phyloP scores from a whole-genome alignment of 2,329 filamentous ascomycete genomes.

The Xylaria sp. region DNA sequence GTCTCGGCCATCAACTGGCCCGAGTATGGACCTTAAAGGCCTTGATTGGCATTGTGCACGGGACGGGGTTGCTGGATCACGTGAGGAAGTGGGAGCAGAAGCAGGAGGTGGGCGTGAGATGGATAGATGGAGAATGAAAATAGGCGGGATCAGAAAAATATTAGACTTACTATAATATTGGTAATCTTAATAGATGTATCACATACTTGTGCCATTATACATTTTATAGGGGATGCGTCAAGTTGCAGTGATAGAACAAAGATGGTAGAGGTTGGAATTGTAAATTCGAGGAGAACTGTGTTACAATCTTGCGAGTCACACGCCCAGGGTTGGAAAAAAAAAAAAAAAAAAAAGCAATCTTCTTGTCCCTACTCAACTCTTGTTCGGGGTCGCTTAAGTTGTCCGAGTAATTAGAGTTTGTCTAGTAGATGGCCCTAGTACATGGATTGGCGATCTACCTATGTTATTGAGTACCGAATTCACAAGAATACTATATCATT shows the following conservation, averaged over 20 bases:
- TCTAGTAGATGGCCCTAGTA: no score
- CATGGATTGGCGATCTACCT: no score
- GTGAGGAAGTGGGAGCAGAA: not conserved
- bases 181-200: conserved; percentile 23
- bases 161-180: conserved; percentile 10
- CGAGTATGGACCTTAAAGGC: conserved; percentile 41
- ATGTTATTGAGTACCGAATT: not conserved
- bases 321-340: no score
- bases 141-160: conserved; percentile 6
- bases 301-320: not conserved
- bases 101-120: not conserved
- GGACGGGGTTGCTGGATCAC: not conserved
- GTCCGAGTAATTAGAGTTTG: no score
- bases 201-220: not conserved
- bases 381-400: no score
- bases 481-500: not conserved
- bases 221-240: not conserved
- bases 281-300: not conserved
- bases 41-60: not conserved
- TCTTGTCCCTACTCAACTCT: no score
- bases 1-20: conserved; percentile 54
- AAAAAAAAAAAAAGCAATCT: no score
- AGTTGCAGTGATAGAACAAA: not conserved
- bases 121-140: not conserved
- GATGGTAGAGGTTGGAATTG: not conserved